Percentiles rank a stretch among this genome's conserved stretches.
Conservation (phyloP, 1,139 yeast genomes). For the Taphrina communis region DNA sequence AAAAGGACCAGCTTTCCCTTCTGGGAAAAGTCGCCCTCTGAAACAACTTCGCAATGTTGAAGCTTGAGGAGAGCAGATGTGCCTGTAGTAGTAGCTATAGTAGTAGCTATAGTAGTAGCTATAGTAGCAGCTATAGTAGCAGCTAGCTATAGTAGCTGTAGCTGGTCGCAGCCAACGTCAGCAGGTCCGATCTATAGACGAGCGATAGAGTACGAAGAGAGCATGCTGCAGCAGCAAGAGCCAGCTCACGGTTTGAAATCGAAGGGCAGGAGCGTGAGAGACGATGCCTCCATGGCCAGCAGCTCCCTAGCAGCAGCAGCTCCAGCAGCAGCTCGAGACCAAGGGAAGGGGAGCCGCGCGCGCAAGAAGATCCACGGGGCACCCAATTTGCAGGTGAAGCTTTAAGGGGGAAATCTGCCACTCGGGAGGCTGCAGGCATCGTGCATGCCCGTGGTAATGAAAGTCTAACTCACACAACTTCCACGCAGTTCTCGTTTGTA, state of each 20-base stretch:
- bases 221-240: not conserved
- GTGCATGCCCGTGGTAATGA: slow-evolving; percentile 10
- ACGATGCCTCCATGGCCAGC: too few species aligned
- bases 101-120: not conserved
- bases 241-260: not conserved
- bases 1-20: not conserved
- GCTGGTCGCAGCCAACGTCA: too few species aligned
- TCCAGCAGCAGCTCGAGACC: not conserved
- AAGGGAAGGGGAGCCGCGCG: not conserved
- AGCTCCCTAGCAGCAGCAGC: not conserved
- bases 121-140: not conserved
- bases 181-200: too few species aligned
- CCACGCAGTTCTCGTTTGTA: slow-evolving; percentile 18
- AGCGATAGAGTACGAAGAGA: not conserved
- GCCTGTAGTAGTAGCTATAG: not conserved
- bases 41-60: too few species aligned
- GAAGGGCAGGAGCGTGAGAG: too few species aligned
- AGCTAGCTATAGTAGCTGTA: too few species aligned
- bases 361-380: not conserved
- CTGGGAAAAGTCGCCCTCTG: not conserved
- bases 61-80: too few species aligned
- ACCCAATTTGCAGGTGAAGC: not conserved
- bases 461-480: slow-evolving; percentile 21
- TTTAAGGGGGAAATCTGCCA: slow-evolving; percentile 7
- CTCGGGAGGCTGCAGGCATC: slow-evolving; percentile 17